Base-by-base conservation (phyloP, 345 rosid genomes). In the Triadica sebifera region DNA sequence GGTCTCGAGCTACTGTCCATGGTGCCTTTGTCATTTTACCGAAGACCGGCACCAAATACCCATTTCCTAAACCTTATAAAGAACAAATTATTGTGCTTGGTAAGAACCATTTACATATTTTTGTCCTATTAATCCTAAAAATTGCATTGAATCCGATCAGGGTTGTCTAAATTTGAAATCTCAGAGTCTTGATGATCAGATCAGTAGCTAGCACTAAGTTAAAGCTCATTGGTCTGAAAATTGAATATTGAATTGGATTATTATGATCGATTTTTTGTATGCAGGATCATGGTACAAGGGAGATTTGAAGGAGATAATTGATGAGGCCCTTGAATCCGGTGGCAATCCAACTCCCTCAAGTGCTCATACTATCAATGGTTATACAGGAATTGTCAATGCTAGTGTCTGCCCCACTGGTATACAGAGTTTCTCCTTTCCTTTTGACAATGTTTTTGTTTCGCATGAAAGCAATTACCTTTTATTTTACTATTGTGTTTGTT, bases 311-410 rank as follows among this genome's bases (percentile, higher is more conserved):
- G 70, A 74, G 4, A 63, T 84, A 4, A 58, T 43, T 49, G 55
- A 76, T 8, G 17, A 12, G 37, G 24, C 71, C 62, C 29, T 0
- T 3, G 51, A 10, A 34, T 29, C 81, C 0, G 87, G 89, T 39
- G 83, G 79, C 7, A 62, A 77, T 24, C 81, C 84, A 0, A 78
- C 80, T 37, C 41, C 55, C n/a, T 85, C 85, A 0, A 84, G 86
- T 82, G 93, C 88, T n/a, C 77, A 79, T 65, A 87, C 84, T 0
- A 84, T 84, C 47, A 87, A 86, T 74, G 85, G 91, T 49, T 83
- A 81, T 65, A 87, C 91, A 12, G 91, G 89, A 0, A 79, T 81
- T 63, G 77, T 73, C 13, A 79, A 77, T 71, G 74, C 81, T 82
- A 86, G 81, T 82, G 72, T 55, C 77, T 74, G 83, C 38, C 46